Base-by-base conservation (phyloP, 768 basidiomycete genomes). In the Termitomyces sp. region DNA sequence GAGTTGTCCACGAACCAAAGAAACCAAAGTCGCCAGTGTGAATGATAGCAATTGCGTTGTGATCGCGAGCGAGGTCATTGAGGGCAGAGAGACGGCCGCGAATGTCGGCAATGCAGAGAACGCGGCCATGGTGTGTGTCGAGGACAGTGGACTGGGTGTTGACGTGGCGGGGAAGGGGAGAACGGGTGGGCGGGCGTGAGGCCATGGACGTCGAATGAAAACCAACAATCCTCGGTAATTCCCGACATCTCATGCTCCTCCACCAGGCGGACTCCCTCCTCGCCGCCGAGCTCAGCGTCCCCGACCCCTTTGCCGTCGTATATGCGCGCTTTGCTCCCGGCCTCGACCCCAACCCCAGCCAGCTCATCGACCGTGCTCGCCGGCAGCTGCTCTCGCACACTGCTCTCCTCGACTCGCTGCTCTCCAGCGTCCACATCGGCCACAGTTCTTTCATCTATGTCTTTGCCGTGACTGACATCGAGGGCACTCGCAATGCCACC, bases 1-100 rank as follows among this genome's bases (percentile, higher is more conserved):
- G 25, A 60, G 53, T 25, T 47, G 38, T 22, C 49, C 48, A 70
- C 79, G 58, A 60, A 87, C 91, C 93, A 70, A 96, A 97, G 75
- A 99, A 97, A 56, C 97, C 97, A 84, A 98, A 98, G 76, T 99
- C 97, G 50, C 97, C 97, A 0, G 95, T 96, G 68, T 98, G 96
- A 56, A 99, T 91, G 68, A 98, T 87, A 16, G 94, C 96, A 55
- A 87, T 83, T 22, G 94, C 97, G 65, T 90, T 88, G 54, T 84
- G 85, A 62, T 97, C 93, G 43, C 86, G 76, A 16, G 95, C 95
- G 51, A 97, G 83, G 70, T 91, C 84, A 70, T 98, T 98, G 66
- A 99, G 82, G 45, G 84, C 84, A 41, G 90, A 91, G 43, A 94
- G 81, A 57, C 88, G 85, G 61, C 94, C 95, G 57, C 90, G 86